phyloP scores from a whole-genome alignment of 371 early-diverging fungal species.

The Basidiobolus meristosporus region DNA sequence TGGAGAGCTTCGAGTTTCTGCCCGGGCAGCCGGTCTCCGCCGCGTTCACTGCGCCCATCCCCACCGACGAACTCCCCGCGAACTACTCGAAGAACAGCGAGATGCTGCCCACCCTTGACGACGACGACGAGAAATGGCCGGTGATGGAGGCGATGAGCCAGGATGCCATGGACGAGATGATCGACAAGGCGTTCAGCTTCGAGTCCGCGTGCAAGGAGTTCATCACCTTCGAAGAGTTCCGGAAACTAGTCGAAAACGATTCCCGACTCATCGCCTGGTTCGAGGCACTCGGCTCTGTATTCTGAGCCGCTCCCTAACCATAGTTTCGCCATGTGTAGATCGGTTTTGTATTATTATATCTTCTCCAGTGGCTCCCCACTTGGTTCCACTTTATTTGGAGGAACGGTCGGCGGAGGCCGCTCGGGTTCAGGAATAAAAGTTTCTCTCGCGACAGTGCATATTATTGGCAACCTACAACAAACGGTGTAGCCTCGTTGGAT shows the following conservation, averaged over 20 bases:
- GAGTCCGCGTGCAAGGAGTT: constrained; percentile 30
- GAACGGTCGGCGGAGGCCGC: no score
- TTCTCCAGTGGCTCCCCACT: no score
- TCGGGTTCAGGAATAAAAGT: no score
- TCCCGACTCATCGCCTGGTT: constrained; percentile 47
- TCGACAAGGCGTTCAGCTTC: constrained; percentile 52
- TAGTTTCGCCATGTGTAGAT: no score
- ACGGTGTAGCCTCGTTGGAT: no score
- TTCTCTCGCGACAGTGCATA: no score
- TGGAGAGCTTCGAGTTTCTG: constrained; percentile 73
- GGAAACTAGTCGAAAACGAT: constrained; percentile 39
- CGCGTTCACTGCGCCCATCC: constrained; percentile 74
- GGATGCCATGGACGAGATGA: constrained; percentile 84
- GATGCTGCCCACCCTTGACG: constrained; percentile 10
- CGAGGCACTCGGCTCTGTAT: constrained; percentile 48
- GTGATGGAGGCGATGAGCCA: constrained; percentile 82
- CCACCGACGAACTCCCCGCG: constrained; percentile 12
- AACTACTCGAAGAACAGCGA: constrained; percentile 8
- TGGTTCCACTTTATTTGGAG: no score
- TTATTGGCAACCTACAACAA: no score
- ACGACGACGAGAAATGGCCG: constrained; percentile 45
- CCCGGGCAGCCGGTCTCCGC: constrained; percentile 85
- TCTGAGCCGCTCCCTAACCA: constrained; percentile 12
- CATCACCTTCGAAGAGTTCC: constrained; percentile 61
- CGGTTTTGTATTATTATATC: no score